Conservation (phyloP, 495 filamentous ascomycete species). For the Xylaria castorea region DNA sequence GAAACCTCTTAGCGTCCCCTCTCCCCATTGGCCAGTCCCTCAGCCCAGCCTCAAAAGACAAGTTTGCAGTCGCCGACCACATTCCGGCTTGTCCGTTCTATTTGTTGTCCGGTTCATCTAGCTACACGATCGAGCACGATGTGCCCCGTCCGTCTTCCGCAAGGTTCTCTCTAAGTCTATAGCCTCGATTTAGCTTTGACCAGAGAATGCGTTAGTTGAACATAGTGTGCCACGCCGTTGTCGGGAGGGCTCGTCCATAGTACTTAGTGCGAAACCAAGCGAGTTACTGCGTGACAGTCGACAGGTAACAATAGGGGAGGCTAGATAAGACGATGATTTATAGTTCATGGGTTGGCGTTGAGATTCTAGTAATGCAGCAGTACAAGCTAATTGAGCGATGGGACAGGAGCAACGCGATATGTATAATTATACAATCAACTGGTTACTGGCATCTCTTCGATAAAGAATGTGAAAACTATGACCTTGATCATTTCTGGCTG, state of each 20-base stretch:
- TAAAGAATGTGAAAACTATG: neutral
- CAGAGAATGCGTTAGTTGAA: neutral
- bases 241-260: neutral
- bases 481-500: too few relatives aligned
- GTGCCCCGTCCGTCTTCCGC: neutral
- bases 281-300: neutral
- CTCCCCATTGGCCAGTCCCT: neutral
- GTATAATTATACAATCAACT: neutral
- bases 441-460: neutral
- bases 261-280: neutral
- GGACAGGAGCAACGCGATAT: neutral
- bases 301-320: neutral
- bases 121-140: neutral
- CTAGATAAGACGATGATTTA: neutral
- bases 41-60: neutral
- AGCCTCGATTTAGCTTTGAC: neutral
- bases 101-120: neutral
- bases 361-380: neutral
- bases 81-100: neutral
- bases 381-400: too few relatives aligned
- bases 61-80: slow-evolving; percentile 11
- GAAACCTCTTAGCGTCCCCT: neutral
- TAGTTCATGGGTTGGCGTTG: neutral
- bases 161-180: neutral
- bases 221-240: neutral